Evolutionary conservation across 179 eudicot species (phyloP).

Genomic region (Beta lomatogona): DNA sequence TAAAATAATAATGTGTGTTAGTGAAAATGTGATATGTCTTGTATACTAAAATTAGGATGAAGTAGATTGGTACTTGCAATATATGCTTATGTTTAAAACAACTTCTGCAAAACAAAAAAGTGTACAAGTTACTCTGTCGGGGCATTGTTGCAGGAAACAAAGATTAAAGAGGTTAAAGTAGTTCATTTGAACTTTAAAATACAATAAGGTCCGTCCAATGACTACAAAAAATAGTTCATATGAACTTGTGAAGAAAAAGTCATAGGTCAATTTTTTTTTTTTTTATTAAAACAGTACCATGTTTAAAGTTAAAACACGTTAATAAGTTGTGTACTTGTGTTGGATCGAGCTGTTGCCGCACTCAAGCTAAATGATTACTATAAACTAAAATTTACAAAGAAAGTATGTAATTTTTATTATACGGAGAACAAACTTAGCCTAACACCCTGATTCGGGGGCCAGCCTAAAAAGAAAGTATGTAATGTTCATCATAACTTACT

Average conservation of each 20-base stretch:
- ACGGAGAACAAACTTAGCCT: no score
- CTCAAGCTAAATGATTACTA: no score
- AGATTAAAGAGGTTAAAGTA: constrained; percentile 10
- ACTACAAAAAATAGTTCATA: background rate
- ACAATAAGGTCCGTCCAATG: constrained; percentile 13
- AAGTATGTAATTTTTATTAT: no score
- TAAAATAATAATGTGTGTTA: constrained; percentile 1
- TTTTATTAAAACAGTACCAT: no score
- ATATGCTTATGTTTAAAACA: constrained; percentile 24
- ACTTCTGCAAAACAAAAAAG: constrained; percentile 33
- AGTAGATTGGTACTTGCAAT: constrained; percentile 15
- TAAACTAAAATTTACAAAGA: no score
- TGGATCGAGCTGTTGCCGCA: no score
- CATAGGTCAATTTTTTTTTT: no score
- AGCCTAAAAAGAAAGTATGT: no score
- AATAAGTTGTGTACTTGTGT: no score
- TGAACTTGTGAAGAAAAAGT: background rate
- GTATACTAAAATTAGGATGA: constrained; percentile 22
- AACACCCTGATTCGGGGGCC: no score
- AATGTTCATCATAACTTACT: no score
- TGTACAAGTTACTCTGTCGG: constrained; percentile 30
- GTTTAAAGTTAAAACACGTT: no score
- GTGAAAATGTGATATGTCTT: constrained; percentile 21
- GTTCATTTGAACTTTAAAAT: constrained; percentile 20
- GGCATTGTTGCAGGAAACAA: constrained; percentile 19